phyloP scores from a whole-genome alignment of 768 basidiomycete species.

The Pholiota microspora region DNA sequence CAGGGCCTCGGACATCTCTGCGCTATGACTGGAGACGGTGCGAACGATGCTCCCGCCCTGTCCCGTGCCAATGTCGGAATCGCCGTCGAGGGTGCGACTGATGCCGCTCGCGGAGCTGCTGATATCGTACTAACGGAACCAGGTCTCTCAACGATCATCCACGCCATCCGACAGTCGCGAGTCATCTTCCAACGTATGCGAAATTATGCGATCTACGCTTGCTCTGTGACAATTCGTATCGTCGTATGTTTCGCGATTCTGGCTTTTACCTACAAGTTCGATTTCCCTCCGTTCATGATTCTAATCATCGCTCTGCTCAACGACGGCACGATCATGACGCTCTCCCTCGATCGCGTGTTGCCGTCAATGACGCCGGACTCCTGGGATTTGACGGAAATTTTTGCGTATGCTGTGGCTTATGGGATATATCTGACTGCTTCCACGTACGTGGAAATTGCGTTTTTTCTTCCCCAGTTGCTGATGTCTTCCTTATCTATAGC shows the following conservation, averaged over 20 bases:
- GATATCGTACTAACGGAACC: slow-evolving; percentile 98
- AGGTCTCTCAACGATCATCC: slow-evolving; percentile 98
- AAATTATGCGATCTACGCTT: slow-evolving; percentile 97
- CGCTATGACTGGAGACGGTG: slow-evolving; percentile 99
- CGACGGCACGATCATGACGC: slow-evolving; percentile 99
- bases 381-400: slow-evolving; percentile 97
- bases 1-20: slow-evolving; percentile 94
- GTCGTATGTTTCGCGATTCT: slow-evolving; percentile 96
- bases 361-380: slow-evolving; percentile 93
- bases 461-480: slow-evolving; percentile 1
- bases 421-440: slow-evolving; percentile 90
- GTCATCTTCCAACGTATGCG: slow-evolving; percentile 99
- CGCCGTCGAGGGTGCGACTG: slow-evolving; percentile 98
- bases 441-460: slow-evolving; percentile 62
- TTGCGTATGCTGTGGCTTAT: slow-evolving; percentile 92
- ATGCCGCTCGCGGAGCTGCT: slow-evolving; percentile 97
- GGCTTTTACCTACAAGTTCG: slow-evolving; percentile 94
- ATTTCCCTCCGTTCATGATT: slow-evolving; percentile 99
- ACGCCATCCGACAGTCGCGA: slow-evolving; percentile 97
- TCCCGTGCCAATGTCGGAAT: slow-evolving; percentile 99
- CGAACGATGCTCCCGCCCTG: slow-evolving; percentile 96
- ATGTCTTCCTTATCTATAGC: slow-evolving; percentile 33
- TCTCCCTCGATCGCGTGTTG: slow-evolving; percentile 93
- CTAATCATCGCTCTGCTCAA: slow-evolving; percentile 96
- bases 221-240: slow-evolving; percentile 97